Evolutionary conservation across 768 basidiomycete genomes (phyloP), one percentile per base, ranked within the genome.

Genomic region (Omphalotus guepiniiformis): DNA sequence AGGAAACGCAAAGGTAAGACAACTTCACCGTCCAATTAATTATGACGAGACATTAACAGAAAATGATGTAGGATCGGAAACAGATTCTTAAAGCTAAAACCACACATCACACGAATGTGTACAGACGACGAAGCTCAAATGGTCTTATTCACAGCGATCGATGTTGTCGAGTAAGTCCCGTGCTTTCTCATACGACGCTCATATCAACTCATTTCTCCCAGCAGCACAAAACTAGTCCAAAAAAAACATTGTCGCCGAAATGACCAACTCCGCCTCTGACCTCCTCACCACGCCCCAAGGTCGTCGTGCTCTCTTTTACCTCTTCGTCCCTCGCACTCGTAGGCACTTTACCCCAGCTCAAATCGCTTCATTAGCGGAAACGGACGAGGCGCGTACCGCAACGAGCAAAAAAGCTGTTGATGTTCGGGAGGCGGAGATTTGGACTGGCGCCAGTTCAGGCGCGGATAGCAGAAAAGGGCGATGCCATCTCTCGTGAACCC

Each of bases 341-440:
- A 78, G 89, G 42, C 88, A 95, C 62, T 94, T 92, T 60, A 93
- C 89, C 1, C 91, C 93, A 1, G 80, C 88, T 0, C 82, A 88
- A 57, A 85, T 91, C 27, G 64, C 72, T 0, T 65, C 75, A 2
- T 70, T 96, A 1, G 80, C 83, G 3, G 86, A 87, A 62, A 93
- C 85, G 0, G 92, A 93, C 58, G 59, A 62, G 2, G 66, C 78
- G 25, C n/a, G n/a, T n/a, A n/a, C n/a, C n/a, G n/a, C n/a, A n/a
- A n/a, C n/a, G n/a, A n/a, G n/a, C 61, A 96, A 97, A 64, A 96
- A 96, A 65, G 80, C 83, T 50, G 63, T 69, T 1, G 67, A 66
- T 19, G 63, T 79, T 6, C 72, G 93, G 19, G 72, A 78, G 48
- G 74, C 76, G 3, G 93, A 97, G 65, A 73, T 94, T 18, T 70